These are phyloP conservation scores for Flaveria trinervia DNA, from an alignment of 129 eudicot genomes.

Conservation along the genomic window DNA sequence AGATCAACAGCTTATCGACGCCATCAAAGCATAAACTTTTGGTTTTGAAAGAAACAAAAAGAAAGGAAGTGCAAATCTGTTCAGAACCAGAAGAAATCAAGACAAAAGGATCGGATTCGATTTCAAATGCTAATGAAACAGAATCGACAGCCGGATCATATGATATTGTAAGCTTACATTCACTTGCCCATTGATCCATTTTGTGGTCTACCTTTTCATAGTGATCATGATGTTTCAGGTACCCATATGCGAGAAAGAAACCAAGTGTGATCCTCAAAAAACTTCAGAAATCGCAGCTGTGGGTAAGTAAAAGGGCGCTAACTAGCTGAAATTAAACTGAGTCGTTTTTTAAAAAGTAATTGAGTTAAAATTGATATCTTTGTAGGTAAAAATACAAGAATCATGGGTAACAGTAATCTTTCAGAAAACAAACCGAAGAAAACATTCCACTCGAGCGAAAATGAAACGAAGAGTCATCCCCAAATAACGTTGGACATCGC, in stretches of 20 bases:
- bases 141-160: constrained; percentile 25
- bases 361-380: not conserved
- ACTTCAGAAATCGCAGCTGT: constrained; percentile 20
- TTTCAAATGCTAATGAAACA: constrained; percentile 18
- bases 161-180: constrained; percentile 53
- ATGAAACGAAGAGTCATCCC: not conserved
- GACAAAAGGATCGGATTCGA: constrained; percentile 15
- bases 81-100: constrained; percentile 28
- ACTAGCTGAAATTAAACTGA: not conserved
- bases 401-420: not conserved
- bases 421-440: not conserved
- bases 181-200: constrained; percentile 3
- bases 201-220: constrained; percentile 6
- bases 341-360: not conserved
- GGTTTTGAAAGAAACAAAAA: constrained; percentile 36
- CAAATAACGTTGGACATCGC: constrained; percentile 9
- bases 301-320: not conserved
- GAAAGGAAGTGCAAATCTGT: constrained; percentile 16
- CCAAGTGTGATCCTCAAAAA: not conserved
- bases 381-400: constrained; percentile 31
- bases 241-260: constrained; percentile 10
- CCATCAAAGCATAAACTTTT: constrained; percentile 38
- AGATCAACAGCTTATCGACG: constrained; percentile 28
- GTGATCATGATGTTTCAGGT: constrained; percentile 3
- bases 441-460: not conserved